Evolutionary conservation across 225 moss, liverwort and hornwort genomes (phyloP).

Genomic region (Pseudoscleropodium purum): DNA sequence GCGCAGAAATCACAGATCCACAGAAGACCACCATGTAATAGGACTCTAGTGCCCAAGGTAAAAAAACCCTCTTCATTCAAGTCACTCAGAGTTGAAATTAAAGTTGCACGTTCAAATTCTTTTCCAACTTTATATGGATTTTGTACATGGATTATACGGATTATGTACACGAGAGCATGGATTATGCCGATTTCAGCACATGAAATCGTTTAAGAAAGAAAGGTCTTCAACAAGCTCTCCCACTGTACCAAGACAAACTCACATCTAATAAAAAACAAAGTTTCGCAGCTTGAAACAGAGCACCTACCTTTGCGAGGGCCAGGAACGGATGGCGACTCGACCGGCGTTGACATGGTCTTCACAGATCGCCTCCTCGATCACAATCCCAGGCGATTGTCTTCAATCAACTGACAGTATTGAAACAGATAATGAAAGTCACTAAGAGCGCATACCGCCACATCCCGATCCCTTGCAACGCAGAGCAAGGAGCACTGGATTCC

Average conservation of each 20-base stretch:
- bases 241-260: background rate
- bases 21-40: background rate
- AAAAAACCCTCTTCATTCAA: background rate
- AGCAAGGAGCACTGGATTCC: background rate
- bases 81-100: background rate
- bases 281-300: background rate
- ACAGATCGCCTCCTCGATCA: background rate
- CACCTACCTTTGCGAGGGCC: slow-evolving; percentile 18
- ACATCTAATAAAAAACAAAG: background rate
- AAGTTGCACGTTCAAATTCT: background rate
- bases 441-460: background rate
- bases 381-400: background rate
- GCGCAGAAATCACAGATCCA: background rate
- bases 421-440: background rate
- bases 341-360: slow-evolving; percentile 2
- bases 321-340: background rate
- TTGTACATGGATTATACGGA: background rate
- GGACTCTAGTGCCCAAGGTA: background rate
- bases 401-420: background rate
- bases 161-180: background rate
- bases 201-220: background rate
- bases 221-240: background rate
- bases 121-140: background rate
- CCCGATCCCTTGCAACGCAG: background rate
- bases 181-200: background rate